phyloP scores from a whole-genome alignment of 192 early-diverging fungal species.

The Podila clonocystis region DNA sequence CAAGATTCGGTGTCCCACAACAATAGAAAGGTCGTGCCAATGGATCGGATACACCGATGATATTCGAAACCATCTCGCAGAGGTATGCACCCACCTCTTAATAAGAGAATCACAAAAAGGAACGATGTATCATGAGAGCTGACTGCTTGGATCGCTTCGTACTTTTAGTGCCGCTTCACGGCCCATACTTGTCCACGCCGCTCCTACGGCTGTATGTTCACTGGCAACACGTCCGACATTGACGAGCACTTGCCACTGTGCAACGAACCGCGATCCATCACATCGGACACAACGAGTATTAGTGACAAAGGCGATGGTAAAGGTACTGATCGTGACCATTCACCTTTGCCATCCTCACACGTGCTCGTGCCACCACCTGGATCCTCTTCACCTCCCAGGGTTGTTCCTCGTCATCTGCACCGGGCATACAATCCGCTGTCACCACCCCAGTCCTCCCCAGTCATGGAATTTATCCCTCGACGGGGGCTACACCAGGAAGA shows the following conservation, averaged over 20 bases:
- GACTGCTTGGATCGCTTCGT: neutral
- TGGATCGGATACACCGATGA: neutral
- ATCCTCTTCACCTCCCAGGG: neutral
- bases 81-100: neutral
- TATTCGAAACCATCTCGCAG: neutral
- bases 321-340: too few species aligned
- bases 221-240: too few species aligned
- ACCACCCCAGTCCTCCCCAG: constrained; percentile 1
- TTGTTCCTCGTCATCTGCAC: neutral
- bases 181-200: too few species aligned
- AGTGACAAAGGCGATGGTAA: too few species aligned
- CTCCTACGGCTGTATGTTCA: too few species aligned
- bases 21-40: neutral
- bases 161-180: too few species aligned
- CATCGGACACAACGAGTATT: too few species aligned
- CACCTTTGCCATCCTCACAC: neutral
- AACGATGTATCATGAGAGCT: neutral
- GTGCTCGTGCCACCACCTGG: neutral
- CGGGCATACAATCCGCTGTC: neutral
- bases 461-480: neutral
- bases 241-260: too few species aligned
- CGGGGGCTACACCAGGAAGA: neutral
- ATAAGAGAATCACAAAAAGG: neutral
- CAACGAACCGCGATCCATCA: too few species aligned
- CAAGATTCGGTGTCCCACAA: neutral